Evolutionary conservation across 1,284 basidiomycete genomes (phyloP).

Genomic region (Ustilago curta): DNA sequence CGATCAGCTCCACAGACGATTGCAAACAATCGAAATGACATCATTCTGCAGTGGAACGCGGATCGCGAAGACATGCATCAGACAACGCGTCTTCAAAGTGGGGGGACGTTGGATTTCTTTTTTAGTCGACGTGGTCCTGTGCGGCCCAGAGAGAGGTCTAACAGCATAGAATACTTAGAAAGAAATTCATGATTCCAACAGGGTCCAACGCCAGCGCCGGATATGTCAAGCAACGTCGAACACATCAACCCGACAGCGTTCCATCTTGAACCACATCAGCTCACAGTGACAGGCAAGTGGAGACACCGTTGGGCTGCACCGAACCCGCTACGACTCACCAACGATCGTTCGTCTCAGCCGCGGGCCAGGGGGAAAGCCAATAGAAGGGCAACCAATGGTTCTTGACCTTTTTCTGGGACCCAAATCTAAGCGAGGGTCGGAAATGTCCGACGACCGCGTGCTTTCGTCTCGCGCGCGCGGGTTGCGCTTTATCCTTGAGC

Average conservation of each 20-base stretch:
- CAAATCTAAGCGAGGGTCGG: conserved; percentile 24
- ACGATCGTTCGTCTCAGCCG: no score
- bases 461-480: conserved; percentile 3
- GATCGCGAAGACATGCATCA: neutral
- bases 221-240: neutral
- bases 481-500: neutral
- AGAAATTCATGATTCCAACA: no score
- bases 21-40: conserved; percentile 17
- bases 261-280: no score
- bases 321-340: no score
- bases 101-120: conserved; percentile 1
- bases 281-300: no score
- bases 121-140: conserved; percentile 7
- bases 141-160: neutral
- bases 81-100: neutral
- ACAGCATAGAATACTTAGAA: no score
- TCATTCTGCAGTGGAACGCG: conserved; percentile 14
- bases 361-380: no score
- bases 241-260: neutral
- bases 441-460: conserved; percentile 40
- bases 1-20: neutral
- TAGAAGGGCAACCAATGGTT: no score
- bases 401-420: neutral
- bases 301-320: no score
- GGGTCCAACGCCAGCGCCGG: no score